Base-by-base conservation (phyloP, 148 eudicot genomes). In the Rhododendron simsii region DNA sequence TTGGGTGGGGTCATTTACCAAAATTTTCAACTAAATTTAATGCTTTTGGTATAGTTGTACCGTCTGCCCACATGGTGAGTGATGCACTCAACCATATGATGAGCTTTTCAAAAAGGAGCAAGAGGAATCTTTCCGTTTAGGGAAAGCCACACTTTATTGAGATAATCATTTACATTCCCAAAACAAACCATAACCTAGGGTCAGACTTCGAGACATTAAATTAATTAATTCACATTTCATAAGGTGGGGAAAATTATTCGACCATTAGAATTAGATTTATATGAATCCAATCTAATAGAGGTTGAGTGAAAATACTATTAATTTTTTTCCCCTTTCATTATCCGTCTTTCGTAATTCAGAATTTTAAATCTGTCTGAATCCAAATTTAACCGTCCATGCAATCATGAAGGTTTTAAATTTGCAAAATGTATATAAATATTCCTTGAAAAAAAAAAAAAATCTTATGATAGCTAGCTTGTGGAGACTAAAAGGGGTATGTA, bases 81-180 rank as follows among this genome's bases (percentile, higher is more conserved):
- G 87, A 86, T 78, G 85, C 83, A 53, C 82, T 75, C 85, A 63
- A 73, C 86, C 84, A 84, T 82, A 11, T 67, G 81, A 77, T 78
- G 81, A 77, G 33, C 84, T 78, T 84, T 86, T 76, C 39, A 77
- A 48, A 77, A 87, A 71, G 75, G 45, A 81, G 78, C 39, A 30
- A 79, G 28, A 82, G 81, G 90, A 88, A 88, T 88, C 90, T 90
- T 90, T 88, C 92, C 74, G 65, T 83, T 87, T 88, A 28, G 84
- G 89, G 92, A 88, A 90, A 88, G 84, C 85, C 67, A 57, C 73
- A 65, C 77, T 65, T 83, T 76, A 12, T 48, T 81, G 55, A 71
- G 50, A 28, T 81, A 23, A 61, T 86, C 80, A 51, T 86, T 88
- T 86, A 82, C 91, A 45, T 89, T 87, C 87, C 88, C 91, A 83